Percentiles rank a stretch among this genome's conserved stretches.
These are phyloP conservation scores for Neoboletus subvelutipes DNA, from an alignment of 768 basidiomycete species.

Conservation along the genomic window DNA sequence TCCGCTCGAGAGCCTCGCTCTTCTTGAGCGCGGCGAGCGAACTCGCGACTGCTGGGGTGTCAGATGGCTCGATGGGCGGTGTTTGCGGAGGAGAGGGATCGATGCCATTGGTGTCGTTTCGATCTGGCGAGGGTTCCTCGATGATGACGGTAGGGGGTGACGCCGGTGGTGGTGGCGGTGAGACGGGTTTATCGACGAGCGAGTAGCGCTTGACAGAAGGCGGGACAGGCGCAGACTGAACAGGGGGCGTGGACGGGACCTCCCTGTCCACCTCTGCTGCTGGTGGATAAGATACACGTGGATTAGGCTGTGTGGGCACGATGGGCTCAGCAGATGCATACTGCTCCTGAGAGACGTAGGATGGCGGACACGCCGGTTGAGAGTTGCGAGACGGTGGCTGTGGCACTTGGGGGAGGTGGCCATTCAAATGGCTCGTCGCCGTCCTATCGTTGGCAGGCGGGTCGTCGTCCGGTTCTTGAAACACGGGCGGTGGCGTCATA, in stretches of 20 bases:
- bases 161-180: slow-evolving; percentile 36
- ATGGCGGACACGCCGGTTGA: slow-evolving; percentile 4
- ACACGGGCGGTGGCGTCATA: slow-evolving; percentile 30
- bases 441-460: slow-evolving; percentile 14
- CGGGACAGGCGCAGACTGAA: slow-evolving; percentile 43
- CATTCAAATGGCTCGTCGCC: slow-evolving; percentile 9
- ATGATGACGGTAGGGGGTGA: slow-evolving; percentile 51
- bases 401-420: slow-evolving; percentile 7
- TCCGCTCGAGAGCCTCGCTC: slow-evolving; percentile 80
- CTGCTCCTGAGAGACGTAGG: slow-evolving; percentile 5
- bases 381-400: slow-evolving; percentile 20
- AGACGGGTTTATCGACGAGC: slow-evolving; percentile 67
- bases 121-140: slow-evolving; percentile 28
- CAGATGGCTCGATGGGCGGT: slow-evolving; percentile 39
- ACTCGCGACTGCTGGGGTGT: slow-evolving; percentile 66
- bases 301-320: neutral
- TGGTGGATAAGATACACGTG: slow-evolving; percentile 15
- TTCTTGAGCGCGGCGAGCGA: slow-evolving; percentile 88
- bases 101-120: slow-evolving; percentile 29
- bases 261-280: slow-evolving; percentile 24
- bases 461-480: slow-evolving; percentile 35
- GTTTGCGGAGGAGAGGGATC: slow-evolving; percentile 35
- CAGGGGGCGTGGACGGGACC: slow-evolving; percentile 31
- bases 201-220: slow-evolving; percentile 77
- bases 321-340: slow-evolving; percentile 13